These are phyloP conservation scores for Leccinum olivaceopallidum DNA, from an alignment of 768 basidiomycete species.

Conservation along the genomic window DNA sequence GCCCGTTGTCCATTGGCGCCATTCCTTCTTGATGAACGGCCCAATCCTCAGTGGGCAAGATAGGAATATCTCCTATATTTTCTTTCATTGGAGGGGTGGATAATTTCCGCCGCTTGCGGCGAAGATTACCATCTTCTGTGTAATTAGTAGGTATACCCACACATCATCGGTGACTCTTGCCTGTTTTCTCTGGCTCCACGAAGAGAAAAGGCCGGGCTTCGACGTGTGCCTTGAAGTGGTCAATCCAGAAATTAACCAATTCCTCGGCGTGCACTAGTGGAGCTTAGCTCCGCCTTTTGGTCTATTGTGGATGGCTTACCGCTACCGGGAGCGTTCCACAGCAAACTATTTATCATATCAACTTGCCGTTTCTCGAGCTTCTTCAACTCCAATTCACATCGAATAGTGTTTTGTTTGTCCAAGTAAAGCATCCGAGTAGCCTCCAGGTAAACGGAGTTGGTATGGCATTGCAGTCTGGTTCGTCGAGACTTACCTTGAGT, in stretches of 20 bases:
- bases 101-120: slow-evolving; percentile 50
- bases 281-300: slow-evolving; percentile 6
- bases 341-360: slow-evolving; percentile 56
- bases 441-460: slow-evolving; percentile 32
- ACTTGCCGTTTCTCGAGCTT: slow-evolving; percentile 55
- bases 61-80: not conserved
- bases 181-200: slow-evolving; percentile 6
- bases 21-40: slow-evolving; percentile 9
- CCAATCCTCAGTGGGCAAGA: slow-evolving; percentile 14
- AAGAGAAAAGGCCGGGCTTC: slow-evolving; percentile 50
- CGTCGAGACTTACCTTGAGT: slow-evolving; percentile 52
- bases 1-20: slow-evolving; percentile 11
- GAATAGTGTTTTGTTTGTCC: slow-evolving; percentile 55
- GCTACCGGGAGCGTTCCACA: slow-evolving; percentile 66
- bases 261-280: slow-evolving; percentile 60
- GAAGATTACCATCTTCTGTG: slow-evolving; percentile 38
- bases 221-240: slow-evolving; percentile 69
- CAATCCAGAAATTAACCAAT: slow-evolving; percentile 74
- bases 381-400: slow-evolving; percentile 52
- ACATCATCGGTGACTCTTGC: slow-evolving; percentile 10
- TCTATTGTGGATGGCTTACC: slow-evolving; percentile 43
- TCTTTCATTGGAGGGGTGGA: slow-evolving; percentile 7
- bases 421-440: slow-evolving; percentile 67
- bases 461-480: slow-evolving; percentile 1
- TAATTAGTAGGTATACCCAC: slow-evolving; percentile 6